Evolutionary conservation across 208 protist species (phyloP), one percentile per base, ranked within the genome.

Genomic region (Crithidia fasciculata): DNA sequence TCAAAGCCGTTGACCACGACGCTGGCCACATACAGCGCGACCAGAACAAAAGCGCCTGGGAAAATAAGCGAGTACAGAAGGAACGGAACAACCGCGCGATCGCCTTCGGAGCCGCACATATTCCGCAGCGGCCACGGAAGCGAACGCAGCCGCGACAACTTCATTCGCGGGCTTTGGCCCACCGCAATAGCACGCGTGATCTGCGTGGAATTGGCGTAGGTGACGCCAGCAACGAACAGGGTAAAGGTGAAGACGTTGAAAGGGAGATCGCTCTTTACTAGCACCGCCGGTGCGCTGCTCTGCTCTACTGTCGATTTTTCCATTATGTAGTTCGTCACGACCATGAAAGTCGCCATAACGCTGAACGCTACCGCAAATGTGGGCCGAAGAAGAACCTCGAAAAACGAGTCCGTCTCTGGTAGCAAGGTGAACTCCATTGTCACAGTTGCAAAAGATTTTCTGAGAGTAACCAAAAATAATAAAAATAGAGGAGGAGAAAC

Each of bases 161-260:
- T 70, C 39, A 88, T 85, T 12, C 73, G 76, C 41, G 83, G 83
- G 8, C 69, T 81, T 15, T 72, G 72, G 12, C 83, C 83, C 28
- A 74, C 49, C 13, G 83, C 83, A 28, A 88, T 72, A 12, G 68
- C 62, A n/a, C 76, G 79, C 3, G 80, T 85, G 16, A 88, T 74
- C 49, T 83, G 76, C 12, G 72, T 69, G 4, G 72, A 85, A 66
- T 78, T 82, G 9, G 62, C 28, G 61, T 81, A 88, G 2, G 72
- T 73, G 40, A 80, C 81, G 55, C 65, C 60, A 15, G 62, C 59
- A 5, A 81, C 50, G 53, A 81, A 81, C 5, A 81, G 50, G 7
- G 80, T 78, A 45, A 81, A 85, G 12, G 72, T 78, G 6, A 88
- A 37, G 4, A 88, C 77, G 49, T 88, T 78, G 18, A 85, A 55